Evolutionary conservation across 148 eudicot species (phyloP), one percentile per base, ranked within the genome.

Genomic region (Camellia sinensis): DNA sequence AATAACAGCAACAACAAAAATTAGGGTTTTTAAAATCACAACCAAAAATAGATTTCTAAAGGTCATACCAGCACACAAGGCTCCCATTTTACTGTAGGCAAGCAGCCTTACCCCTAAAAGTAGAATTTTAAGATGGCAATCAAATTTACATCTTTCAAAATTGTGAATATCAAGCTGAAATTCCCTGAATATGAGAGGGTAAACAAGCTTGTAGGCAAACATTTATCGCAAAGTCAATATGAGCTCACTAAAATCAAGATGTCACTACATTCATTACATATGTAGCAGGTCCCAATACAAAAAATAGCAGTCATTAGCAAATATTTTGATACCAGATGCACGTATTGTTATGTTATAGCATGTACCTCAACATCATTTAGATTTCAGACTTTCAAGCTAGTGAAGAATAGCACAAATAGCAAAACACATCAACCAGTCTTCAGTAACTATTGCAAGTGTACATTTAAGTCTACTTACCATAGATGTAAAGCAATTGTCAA

Each of bases 401-500:
- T 48, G 52, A 48, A 48, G 7, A 29, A 1, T 29, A 29, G 37
- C 37, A 29, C 37, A 29, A 29, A 29, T 29, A 29, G 37, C 37
- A 29, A 29, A 29, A 29, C 37, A 48, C 52, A 48, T 48, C 12
- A 54, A 54, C 59, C 11, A 54, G 59, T n/a, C 52, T 46, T 48
- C 52, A 48, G 52, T 48, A 48, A 48, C 52, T 29, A 90, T 80
- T 0, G 93, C 97, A 9, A 93, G 93, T 82, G 90, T 93, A 62
- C 90, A 85, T 85, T 93, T 54, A 7, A 54, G 3, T 41, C 8
- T 63, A 71, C 95, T 85, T 90, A 96, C 99, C 14, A 90, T 83
- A 43, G 99, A 96, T 78, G 93, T 88, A 85, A 89, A 96, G 88
- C 99, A 93, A 83, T 81, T 85, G 73, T 96, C 99, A 66, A 86